Evolutionary conservation across 352 stramenopile genomes (phyloP).

Genomic region (Phytophthora foliorum): DNA sequence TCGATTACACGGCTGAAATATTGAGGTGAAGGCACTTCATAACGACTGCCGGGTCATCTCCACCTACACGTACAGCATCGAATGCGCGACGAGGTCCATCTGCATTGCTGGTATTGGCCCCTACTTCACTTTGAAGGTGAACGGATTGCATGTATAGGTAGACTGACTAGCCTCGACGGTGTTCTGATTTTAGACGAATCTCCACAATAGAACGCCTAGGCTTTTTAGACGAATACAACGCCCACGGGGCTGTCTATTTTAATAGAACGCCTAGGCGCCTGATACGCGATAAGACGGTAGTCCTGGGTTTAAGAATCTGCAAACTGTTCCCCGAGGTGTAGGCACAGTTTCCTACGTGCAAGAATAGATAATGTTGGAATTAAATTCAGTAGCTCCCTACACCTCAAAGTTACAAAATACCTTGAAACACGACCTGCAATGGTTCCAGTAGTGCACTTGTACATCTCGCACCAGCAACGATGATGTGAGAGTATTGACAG

Average conservation of each 20-base stretch:
- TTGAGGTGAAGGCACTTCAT: not conserved
- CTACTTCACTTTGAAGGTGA: not conserved
- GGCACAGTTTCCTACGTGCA: too few relatives aligned
- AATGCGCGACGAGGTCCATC: not conserved
- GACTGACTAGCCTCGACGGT: not conserved
- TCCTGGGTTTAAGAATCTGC: too few relatives aligned
- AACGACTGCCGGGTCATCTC: not conserved
- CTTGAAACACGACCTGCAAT: too few relatives aligned
- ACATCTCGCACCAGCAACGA: too few relatives aligned
- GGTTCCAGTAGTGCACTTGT: too few relatives aligned
- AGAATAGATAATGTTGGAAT: too few relatives aligned
- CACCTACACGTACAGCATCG: not conserved
- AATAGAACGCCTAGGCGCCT: not conserved
- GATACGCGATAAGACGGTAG: not conserved
- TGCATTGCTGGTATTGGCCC: not conserved
- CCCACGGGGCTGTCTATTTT: too few relatives aligned
- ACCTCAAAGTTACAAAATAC: too few relatives aligned
- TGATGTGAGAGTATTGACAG: too few relatives aligned
- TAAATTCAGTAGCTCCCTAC: too few relatives aligned
- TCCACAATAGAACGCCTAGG: constrained; percentile 9
- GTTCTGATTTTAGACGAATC: not conserved
- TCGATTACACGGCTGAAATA: not conserved
- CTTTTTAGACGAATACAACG: constrained; percentile 1
- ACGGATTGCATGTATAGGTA: too few relatives aligned
- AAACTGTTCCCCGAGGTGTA: too few relatives aligned